Conservation (phyloP, 768 basidiomycete genomes). For the Phylloporus sp. region DNA sequence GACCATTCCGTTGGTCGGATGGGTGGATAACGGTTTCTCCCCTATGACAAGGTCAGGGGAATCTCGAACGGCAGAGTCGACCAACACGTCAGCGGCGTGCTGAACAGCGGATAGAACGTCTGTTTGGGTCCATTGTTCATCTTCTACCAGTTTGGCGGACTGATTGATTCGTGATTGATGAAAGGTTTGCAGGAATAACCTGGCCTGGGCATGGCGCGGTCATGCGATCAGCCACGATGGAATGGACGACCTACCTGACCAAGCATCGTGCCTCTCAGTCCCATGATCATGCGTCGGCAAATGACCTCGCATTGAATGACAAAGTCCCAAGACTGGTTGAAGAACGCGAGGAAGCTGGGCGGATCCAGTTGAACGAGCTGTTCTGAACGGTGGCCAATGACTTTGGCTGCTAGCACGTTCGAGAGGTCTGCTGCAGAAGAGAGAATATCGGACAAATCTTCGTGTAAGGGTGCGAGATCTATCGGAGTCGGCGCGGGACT, state of each 20-base stretch:
- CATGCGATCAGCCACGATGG: not conserved
- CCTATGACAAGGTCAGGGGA: slow-evolving; percentile 59
- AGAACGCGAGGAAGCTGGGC: slow-evolving; percentile 71
- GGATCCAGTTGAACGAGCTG: slow-evolving; percentile 72
- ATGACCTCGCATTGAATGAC: slow-evolving; percentile 84
- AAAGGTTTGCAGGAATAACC: slow-evolving; percentile 79
- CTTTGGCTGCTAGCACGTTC: slow-evolving; percentile 74
- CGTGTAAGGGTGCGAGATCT: slow-evolving; percentile 45
- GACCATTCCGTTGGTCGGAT: slow-evolving; percentile 7
- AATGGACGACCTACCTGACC: slow-evolving; percentile 52
- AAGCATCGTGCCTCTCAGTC: slow-evolving; percentile 79
- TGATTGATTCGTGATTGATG: slow-evolving; percentile 75
- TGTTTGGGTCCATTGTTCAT: slow-evolving; percentile 87
- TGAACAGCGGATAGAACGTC: slow-evolving; percentile 65
- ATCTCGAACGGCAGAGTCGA: slow-evolving; percentile 79
- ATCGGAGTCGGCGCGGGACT: slow-evolving; percentile 38
- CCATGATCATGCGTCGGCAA: slow-evolving; percentile 88
- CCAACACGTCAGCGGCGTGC: slow-evolving; percentile 62
- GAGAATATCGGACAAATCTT: slow-evolving; percentile 73
- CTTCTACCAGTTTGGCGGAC: slow-evolving; percentile 88
- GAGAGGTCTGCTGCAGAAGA: slow-evolving; percentile 80
- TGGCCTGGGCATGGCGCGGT: slow-evolving; percentile 49
- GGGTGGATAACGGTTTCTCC: slow-evolving; percentile 1
- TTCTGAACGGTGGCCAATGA: slow-evolving; percentile 72
- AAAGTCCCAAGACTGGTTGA: slow-evolving; percentile 85